These are phyloP conservation scores for Botrytis hyacinthi DNA, from an alignment of 2,329 filamentous ascomycete species.

Conservation along the genomic window DNA sequence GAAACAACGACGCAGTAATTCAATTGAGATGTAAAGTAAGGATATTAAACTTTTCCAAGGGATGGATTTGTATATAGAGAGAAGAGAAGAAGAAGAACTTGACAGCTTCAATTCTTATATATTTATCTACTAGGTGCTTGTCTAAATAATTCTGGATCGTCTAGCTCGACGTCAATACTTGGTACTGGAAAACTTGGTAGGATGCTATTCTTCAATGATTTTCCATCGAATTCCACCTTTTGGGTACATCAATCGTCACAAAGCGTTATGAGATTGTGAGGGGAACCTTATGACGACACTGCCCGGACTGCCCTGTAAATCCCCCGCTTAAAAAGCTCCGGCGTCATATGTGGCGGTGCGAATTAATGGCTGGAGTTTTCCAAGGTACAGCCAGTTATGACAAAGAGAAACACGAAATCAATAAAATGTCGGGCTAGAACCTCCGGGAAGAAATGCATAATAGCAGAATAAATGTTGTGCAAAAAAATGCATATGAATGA, in stretches of 20 bases:
- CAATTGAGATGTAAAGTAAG: conserved; percentile 1
- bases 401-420: not conserved
- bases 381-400: not conserved
- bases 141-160: not conserved
- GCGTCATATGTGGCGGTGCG: conserved; percentile 10
- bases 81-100: not conserved
- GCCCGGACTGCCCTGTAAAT: not conserved
- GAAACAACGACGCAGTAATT: not conserved
- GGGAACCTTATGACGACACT: not conserved
- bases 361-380: not conserved
- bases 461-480: not conserved
- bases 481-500: not conserved
- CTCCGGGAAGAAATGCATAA: not conserved
- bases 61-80: not conserved
- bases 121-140: not conserved
- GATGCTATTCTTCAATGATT: not conserved
- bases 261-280: not conserved
- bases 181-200: not conserved
- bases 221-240: not conserved
- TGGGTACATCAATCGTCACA: not conserved
- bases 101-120: not conserved
- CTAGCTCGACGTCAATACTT: not conserved
- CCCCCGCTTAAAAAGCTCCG: not conserved
- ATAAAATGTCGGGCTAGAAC: not conserved
- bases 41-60: not conserved